Evolutionary conservation across 2,329 filamentous ascomycete genomes (phyloP), one percentile per base, ranked within the genome.

Genomic region (Massarina eburnea): DNA sequence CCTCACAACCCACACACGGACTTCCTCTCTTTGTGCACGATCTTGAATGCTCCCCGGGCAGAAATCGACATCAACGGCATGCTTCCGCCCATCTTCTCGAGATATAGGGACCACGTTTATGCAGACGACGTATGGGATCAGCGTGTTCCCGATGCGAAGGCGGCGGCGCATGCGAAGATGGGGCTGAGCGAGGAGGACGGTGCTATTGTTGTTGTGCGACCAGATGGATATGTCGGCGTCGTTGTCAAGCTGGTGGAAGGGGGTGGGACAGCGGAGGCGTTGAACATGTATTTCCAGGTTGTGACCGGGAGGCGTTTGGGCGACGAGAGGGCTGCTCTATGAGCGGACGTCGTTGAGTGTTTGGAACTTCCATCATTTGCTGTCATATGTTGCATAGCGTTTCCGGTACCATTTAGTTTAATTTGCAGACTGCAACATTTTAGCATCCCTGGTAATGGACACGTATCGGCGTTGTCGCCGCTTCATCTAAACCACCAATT

Each of bases 171-270:
- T 70, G 84, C 85, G 33, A 96, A 95, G 78, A 86, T 95, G 78
- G 91, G 91, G 0, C 68, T 96, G 20, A 80, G 86, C 53, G 76
- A 86, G 61, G 82, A 88, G 50, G 79, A 75, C 50, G 90, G 90
- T 9, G 90, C 86, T 45, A 81, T 96, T 2, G 85, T 95, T 1
- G 86, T 96, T 8, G 88, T 95, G 7, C 76, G 91, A 35, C 91
- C 91, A 0, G 91, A 96, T 68, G 90, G 90, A 7, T 94, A 96
- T 67, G 86, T 96, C 21, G 89, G 87, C 18, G 80, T 89, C 50
- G 87, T 91, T 3, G 81, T 88, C 9, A 78, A 78, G 57, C 73
- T 96, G 18, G 84, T 81, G 1, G 86, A 92, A 68, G 91, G 91
- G 0, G 82, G 73, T 46, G 89, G 83, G 14, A 96, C 91, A 0